These are phyloP conservation scores for Ammopiptanthus mongolicus DNA, from an alignment of 306 rosid genomes.

Conservation along the genomic window DNA sequence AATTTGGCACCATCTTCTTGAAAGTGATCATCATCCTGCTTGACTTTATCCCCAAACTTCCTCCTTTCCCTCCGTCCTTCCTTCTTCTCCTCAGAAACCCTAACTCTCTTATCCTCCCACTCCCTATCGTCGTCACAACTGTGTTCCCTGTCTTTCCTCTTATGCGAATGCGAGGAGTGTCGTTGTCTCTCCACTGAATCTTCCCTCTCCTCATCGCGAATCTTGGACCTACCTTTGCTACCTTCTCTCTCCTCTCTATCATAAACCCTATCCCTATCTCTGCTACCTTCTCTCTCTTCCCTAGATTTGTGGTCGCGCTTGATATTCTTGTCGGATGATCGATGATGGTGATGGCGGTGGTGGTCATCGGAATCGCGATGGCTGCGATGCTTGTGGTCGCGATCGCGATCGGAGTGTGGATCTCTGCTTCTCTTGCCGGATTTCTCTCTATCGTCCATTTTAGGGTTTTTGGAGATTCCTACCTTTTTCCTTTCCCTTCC, in stretches of 20 bases:
- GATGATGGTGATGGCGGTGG: conserved; percentile 42
- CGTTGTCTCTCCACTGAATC: conserved; percentile 41
- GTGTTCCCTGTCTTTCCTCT: conserved; percentile 79
- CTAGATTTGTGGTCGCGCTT: conserved; percentile 51
- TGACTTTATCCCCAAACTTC: conserved; percentile 62
- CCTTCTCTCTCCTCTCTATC: conserved; percentile 38
- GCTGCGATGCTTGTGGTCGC: conserved; percentile 32
- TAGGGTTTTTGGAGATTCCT: conserved; percentile 35
- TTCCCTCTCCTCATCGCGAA: conserved; percentile 31
- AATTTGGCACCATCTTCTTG: no score
- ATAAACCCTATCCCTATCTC: conserved; percentile 24
- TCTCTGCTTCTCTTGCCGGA: conserved; percentile 51
- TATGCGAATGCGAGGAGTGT: conserved; percentile 39
- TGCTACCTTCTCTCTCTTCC: conserved; percentile 51
- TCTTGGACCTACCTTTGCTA: conserved; percentile 32
- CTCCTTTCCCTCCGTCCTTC: conserved; percentile 50
- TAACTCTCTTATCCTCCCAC: conserved; percentile 55
- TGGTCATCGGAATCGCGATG: conserved; percentile 49
- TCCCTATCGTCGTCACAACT: conserved; percentile 38
- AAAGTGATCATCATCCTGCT: conserved; percentile 31
- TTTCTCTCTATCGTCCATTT: conserved; percentile 70
- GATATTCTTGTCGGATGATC: conserved; percentile 55
- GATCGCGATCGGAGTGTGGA: conserved; percentile 32
- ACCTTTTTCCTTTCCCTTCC: neutral
- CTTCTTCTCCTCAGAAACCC: conserved; percentile 53